Evolutionary conservation across 768 basidiomycete genomes (phyloP), one percentile per base, ranked within the genome.

Genomic region (Leucosporidium creatinivorum): DNA sequence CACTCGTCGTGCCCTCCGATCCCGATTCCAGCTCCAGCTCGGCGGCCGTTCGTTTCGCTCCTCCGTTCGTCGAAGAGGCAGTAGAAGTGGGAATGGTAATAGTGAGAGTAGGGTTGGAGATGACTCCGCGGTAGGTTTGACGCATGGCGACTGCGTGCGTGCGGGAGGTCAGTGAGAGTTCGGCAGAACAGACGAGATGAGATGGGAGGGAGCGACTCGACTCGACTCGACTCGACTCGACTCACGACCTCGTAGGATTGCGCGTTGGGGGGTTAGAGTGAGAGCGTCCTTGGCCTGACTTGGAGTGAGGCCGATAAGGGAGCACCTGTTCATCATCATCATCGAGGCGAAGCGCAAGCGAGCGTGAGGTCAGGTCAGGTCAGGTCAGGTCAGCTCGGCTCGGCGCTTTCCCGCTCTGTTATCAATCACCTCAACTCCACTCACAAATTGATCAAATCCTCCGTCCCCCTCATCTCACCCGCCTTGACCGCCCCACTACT

Each of bases 371-470:
- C n/a, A n/a, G n/a, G n/a, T n/a, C n/a, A n/a, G n/a, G n/a, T n/a
- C n/a, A n/a, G n/a, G n/a, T n/a, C 31, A n/a, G 23, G 13, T 61
- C 28, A 61, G 47, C 30, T 17, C n/a, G n/a, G n/a, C 48, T 18
- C 18, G 12, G 4, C 25, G 33, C 10, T 10, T 33, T 30, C 59
- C 6, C 33, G 19, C 6, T 18, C 4, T 26, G 6, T 8, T 4
- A 58, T 18, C 21, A 17, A 52, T 9, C 28, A 19, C 1, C n/a
- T 49, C 23, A 39, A n/a, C 33, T 10, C 31, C 33, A 79, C 85
- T 70, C 70, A 91, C 91, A 93, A 73, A 76, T 93, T 93, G 26
- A 81, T 84, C 3, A 90, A 80, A 74, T 93, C 91, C 72, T 80
- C 81, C 0, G 89, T 87, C 1, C 84, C 86, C 65, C 91, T 81